Evolutionary conservation across 2,329 filamentous ascomycete genomes (phyloP).

Genomic region (Hymenotorrendiella dingleyae): DNA sequence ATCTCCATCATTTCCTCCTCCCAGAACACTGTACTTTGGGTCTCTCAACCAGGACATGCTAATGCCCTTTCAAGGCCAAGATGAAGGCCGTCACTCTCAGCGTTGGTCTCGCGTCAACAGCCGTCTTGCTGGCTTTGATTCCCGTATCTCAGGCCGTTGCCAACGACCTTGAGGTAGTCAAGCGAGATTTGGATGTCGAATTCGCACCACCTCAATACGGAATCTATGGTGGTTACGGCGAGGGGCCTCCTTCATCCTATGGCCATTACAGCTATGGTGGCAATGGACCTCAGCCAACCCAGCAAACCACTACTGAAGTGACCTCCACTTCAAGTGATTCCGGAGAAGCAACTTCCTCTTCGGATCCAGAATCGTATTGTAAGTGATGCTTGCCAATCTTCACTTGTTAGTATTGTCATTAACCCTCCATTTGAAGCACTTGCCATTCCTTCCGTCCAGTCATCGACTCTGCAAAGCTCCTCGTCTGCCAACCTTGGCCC

Average conservation of each 20-base stretch:
- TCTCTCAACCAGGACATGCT: no score
- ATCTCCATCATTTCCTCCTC: not conserved
- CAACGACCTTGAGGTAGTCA: constrained; percentile 20
- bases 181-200: constrained; percentile 10
- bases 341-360: constrained; percentile 2
- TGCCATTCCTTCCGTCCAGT: not conserved
- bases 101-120: constrained; percentile 14
- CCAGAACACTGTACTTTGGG: not conserved
- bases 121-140: constrained; percentile 15
- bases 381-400: no score
- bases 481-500: not conserved
- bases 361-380: not conserved
- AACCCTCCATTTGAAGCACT: not conserved
- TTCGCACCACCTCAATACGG: constrained; percentile 21
- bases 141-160: constrained; percentile 19
- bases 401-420: no score
- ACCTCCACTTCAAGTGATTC: constrained; percentile 1
- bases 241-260: constrained; percentile 6
- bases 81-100: constrained; percentile 20
- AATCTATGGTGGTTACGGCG: constrained; percentile 17
- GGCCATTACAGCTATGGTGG: constrained; percentile 24
- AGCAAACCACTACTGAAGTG: constrained; percentile 1
- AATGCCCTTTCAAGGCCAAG: constrained; percentile 16
- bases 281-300: constrained; percentile 25
- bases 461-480: not conserved